These are phyloP conservation scores for Golubevia sp. DNA, from an alignment of 1,284 basidiomycete genomes.

Conservation along the genomic window DNA sequence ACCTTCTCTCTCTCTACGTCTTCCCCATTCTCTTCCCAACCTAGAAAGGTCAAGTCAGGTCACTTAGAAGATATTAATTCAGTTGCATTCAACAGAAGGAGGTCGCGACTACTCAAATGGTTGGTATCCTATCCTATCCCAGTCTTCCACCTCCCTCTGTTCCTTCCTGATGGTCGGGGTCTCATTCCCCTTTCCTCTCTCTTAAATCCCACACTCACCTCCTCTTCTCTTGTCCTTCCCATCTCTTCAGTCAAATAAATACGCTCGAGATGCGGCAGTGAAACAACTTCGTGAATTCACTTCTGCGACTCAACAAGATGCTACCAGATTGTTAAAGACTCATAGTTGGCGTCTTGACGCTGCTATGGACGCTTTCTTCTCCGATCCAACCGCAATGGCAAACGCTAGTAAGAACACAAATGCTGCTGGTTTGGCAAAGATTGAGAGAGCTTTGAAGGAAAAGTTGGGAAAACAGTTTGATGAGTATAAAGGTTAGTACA, in stretches of 20 bases:
- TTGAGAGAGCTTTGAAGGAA: slow-evolving; percentile 31
- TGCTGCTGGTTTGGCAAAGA: slow-evolving; percentile 58
- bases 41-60: no score
- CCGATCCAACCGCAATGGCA: slow-evolving; percentile 34
- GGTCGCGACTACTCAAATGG: no score
- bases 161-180: not conserved
- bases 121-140: no score
- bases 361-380: slow-evolving; percentile 78
- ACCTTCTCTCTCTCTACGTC: slow-evolving; percentile 58
- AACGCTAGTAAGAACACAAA: slow-evolving; percentile 38
- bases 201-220: no score
- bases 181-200: not conserved
- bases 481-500: slow-evolving; percentile 72
- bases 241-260: not conserved
- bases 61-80: no score
- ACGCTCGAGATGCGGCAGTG: not conserved
- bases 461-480: slow-evolving; percentile 73
- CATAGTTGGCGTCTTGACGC: slow-evolving; percentile 72
- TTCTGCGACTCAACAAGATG: slow-evolving; percentile 64
- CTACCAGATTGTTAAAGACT: slow-evolving; percentile 74
- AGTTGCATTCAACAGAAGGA: not conserved
- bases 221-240: not conserved
- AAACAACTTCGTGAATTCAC: not conserved
- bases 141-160: no score
- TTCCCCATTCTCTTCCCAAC: no score